Evolutionary conservation across 2,329 filamentous ascomycete species (phyloP).

Genomic region (Aaosphaeria pasadenensis): DNA sequence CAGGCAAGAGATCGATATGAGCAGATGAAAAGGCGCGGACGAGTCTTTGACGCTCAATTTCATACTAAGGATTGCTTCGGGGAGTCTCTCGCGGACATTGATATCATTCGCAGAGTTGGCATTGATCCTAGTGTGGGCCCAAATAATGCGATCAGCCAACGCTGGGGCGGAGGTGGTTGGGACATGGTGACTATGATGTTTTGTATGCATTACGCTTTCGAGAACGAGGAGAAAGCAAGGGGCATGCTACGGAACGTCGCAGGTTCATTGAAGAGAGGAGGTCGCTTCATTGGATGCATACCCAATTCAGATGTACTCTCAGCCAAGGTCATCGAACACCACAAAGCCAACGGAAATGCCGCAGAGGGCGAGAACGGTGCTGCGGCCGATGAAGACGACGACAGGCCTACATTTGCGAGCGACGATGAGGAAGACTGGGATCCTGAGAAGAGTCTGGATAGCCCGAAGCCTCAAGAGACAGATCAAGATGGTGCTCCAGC

Average conservation of each 20-base stretch:
- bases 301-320: constrained; percentile 94
- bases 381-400: constrained; percentile 25
- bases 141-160: constrained; percentile 56
- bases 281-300: constrained; percentile 89
- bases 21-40: constrained; percentile 60
- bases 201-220: constrained; percentile 98
- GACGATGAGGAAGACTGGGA: constrained; percentile 44
- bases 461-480: constrained; percentile 27
- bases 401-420: constrained; percentile 33
- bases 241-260: constrained; percentile 94
- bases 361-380: constrained; percentile 33
- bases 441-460: constrained; percentile 43
- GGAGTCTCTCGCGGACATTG: constrained; percentile 75
- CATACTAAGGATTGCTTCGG: constrained; percentile 90
- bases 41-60: constrained; percentile 82
- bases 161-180: constrained; percentile 72
- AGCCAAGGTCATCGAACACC: constrained; percentile 72
- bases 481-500: constrained; percentile 36
- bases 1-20: constrained; percentile 84
- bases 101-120: constrained; percentile 80
- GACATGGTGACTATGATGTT: constrained; percentile 99
- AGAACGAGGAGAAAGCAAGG: constrained; percentile 83
- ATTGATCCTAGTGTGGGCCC: constrained; percentile 72
- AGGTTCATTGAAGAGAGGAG: constrained; percentile 86
- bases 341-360: constrained; percentile 50